A percentile compares a stretch with the other conserved stretches of the same genome.
Conservation (phyloP, 768 basidiomycete species). For the Coprinopsis sp. region DNA sequence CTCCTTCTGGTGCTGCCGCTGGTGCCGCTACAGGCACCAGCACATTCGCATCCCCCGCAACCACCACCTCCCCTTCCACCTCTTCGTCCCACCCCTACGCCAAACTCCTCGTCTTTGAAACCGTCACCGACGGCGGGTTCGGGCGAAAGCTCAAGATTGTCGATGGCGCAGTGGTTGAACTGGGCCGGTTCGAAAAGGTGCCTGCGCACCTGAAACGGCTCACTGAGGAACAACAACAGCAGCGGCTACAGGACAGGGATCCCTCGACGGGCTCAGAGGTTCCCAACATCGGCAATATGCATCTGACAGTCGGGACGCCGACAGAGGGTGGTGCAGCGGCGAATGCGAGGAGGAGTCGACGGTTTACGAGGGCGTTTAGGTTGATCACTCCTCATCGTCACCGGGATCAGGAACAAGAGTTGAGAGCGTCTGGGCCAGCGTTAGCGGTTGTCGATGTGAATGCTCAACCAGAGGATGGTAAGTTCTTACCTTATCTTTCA, state of each 20-base stretch:
- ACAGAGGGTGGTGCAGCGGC: no score
- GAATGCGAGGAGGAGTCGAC: no score
- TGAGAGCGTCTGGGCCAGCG: conserved; percentile 78
- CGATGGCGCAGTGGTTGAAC: conserved; percentile 74
- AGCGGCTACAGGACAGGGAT: no score
- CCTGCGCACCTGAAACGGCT: no score
- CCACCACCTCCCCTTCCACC: conserved; percentile 31
- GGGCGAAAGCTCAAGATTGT: conserved; percentile 67
- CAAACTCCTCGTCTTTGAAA: conserved; percentile 55
- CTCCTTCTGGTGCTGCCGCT: no score
- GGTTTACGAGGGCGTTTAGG: conserved; percentile 12
- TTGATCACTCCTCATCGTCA: not conserved
- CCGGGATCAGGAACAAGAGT: not conserved
- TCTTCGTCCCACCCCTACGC: conserved; percentile 32
- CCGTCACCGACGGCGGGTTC: conserved; percentile 79
- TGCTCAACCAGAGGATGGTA: conserved; percentile 54
- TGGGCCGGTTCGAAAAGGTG: conserved; percentile 64
- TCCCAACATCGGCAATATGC: no score
- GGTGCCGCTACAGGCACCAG: no score
- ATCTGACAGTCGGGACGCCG: no score
- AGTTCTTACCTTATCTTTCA: no score
- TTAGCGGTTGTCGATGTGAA: conserved; percentile 79
- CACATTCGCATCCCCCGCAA: no score
- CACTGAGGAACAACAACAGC: no score
- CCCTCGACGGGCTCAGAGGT: no score